These are phyloP conservation scores for Schizosaccharomyces pombe DNA, from an alignment of 805 yeast species.

Conservation along the genomic window ASM294v3 CU329670.1:560001-560500, in stretches of 20 bases:
- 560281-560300: constrained; percentile 42
- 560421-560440: constrained; percentile 80
- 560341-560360: constrained; percentile 74
- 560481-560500: constrained; percentile 24
- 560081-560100: constrained; percentile 65
- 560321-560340: constrained; percentile 72
- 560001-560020: constrained; percentile 75
- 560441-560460: constrained; percentile 82
- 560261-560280: constrained; percentile 81
- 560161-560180: constrained; percentile 97
- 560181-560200: constrained; percentile 53
- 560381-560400: constrained; percentile 45
- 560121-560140: constrained; percentile 77
- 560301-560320: constrained; percentile 40
- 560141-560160: constrained; percentile 77
- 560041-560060: constrained; percentile 90
- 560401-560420: constrained; percentile 74
- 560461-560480: constrained; percentile 99
- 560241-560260: constrained; percentile 87
- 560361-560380: constrained; percentile 51
- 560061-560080: constrained; percentile 62
- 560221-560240: constrained; percentile 90
- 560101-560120: constrained; percentile 76
- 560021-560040: constrained; percentile 81
- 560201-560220: constrained; percentile 91